Conservation (phyloP, 148 eudicot genomes). For the Heliamphora exappendiculata region DNA sequence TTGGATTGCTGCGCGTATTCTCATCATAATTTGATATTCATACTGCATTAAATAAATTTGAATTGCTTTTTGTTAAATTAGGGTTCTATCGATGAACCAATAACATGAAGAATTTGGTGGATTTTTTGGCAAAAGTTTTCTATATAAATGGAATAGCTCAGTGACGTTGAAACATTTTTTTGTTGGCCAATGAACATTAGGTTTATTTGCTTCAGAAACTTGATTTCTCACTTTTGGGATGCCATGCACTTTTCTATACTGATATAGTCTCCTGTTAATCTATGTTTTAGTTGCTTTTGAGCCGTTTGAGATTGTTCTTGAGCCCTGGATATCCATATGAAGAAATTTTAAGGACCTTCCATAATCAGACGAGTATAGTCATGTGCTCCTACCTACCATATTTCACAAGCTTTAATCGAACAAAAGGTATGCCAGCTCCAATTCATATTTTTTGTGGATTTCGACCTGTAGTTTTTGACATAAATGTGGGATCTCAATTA, state of each 20-base stretch:
- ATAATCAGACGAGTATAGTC: slow-evolving; percentile 73
- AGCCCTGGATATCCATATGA: slow-evolving; percentile 95
- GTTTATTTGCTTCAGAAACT: background rate
- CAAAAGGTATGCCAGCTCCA: slow-evolving; percentile 46
- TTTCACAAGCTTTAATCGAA: slow-evolving; percentile 72
- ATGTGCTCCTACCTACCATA: slow-evolving; percentile 87
- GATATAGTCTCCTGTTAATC: slow-evolving; percentile 4
- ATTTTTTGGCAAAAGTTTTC: background rate
- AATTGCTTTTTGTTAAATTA: background rate
- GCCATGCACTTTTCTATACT: background rate
- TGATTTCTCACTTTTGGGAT: background rate
- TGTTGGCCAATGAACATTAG: background rate
- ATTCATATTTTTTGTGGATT: background rate
- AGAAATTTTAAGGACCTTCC: slow-evolving; percentile 65
- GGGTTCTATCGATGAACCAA: background rate
- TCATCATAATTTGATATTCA: background rate
- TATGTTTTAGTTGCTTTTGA: slow-evolving; percentile 66
- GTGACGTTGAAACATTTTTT: background rate
- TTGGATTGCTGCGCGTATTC: too few relatives aligned
- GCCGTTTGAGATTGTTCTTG: slow-evolving; percentile 74
- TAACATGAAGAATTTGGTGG: background rate
- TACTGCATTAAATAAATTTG: background rate
- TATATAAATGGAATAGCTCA: background rate
- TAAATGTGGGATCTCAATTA: background rate
- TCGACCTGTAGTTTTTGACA: background rate